Conservation (phyloP, 2,329 filamentous ascomycete genomes). For the Fusarium mexicanum region DNA sequence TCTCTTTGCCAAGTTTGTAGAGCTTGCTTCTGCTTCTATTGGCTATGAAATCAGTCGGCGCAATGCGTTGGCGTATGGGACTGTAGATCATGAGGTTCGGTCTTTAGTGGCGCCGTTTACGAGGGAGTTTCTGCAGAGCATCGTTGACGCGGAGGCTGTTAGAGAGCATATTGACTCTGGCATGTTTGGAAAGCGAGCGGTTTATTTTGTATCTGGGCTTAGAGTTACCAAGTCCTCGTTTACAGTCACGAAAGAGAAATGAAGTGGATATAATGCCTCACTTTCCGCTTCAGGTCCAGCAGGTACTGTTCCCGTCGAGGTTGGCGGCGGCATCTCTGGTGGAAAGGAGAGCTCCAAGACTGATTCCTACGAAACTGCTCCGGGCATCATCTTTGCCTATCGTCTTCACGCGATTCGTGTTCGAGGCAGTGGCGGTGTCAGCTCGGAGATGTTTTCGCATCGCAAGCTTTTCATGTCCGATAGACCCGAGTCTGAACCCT, state of each 20-base stretch:
- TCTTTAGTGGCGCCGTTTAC: not conserved
- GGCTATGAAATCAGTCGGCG: not conserved
- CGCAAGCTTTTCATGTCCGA: not conserved
- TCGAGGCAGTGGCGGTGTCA: not conserved
- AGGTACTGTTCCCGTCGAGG: accelerated
- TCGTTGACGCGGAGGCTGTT: accelerated
- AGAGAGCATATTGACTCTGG: not conserved
- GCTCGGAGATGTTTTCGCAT: not conserved
- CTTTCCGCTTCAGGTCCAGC: not conserved
- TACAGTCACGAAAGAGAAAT: not conserved
- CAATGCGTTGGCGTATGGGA: not conserved
- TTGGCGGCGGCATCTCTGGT: accelerated
- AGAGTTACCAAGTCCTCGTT: accelerated
- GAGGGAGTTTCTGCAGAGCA: not conserved
- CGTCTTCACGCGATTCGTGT: not conserved
- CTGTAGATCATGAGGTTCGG: not conserved
- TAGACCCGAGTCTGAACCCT: too few relatives aligned
- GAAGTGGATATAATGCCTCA: accelerated
- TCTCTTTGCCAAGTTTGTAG: not conserved
- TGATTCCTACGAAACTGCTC: not conserved
- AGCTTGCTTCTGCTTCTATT: not conserved
- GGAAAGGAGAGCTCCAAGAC: not conserved
- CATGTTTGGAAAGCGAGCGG: accelerated
- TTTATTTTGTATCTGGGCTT: not conserved
- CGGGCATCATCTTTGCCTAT: not conserved